These are phyloP conservation scores for Puccinia coronata DNA, from an alignment of 1,284 basidiomycete genomes.

Conservation along the genomic window DNA sequence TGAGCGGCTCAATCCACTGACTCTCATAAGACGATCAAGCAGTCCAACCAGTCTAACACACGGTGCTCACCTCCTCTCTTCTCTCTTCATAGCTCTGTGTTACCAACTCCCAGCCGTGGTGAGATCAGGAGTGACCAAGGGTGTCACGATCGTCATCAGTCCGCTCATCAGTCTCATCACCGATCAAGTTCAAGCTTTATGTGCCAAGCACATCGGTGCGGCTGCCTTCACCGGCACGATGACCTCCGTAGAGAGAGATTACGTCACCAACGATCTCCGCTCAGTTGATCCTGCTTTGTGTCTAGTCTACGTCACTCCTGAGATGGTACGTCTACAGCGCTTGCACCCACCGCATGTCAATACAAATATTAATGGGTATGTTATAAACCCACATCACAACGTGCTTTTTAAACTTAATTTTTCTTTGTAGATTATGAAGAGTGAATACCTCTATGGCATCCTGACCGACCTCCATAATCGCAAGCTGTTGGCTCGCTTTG, in stretches of 20 bases:
- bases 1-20: conserved; percentile 47
- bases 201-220: conserved; percentile 70
- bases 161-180: conserved; percentile 87
- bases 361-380: neutral
- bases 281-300: conserved; percentile 60
- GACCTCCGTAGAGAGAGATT: conserved; percentile 58
- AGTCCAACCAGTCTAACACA: too few relatives aligned
- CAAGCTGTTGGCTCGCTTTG: conserved; percentile 77
- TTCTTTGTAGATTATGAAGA: conserved; percentile 62
- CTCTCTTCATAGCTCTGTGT: conserved; percentile 59
- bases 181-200: conserved; percentile 80
- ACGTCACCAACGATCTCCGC: conserved; percentile 62
- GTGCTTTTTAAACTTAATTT: neutral
- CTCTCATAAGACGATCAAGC: neutral
- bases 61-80: too few relatives aligned
- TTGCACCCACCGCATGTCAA: neutral
- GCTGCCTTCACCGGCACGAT: conserved; percentile 72
- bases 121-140: conserved; percentile 68
- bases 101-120: conserved; percentile 84
- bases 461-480: conserved; percentile 66
- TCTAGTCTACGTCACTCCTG: conserved; percentile 91
- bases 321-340: conserved; percentile 63
- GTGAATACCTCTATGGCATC: conserved; percentile 65
- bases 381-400: neutral
- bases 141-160: conserved; percentile 87